Evolutionary conservation across 1,284 basidiomycete genomes (phyloP), one percentile per base, ranked within the genome.

Genomic region (Pterula multifida): DNA sequence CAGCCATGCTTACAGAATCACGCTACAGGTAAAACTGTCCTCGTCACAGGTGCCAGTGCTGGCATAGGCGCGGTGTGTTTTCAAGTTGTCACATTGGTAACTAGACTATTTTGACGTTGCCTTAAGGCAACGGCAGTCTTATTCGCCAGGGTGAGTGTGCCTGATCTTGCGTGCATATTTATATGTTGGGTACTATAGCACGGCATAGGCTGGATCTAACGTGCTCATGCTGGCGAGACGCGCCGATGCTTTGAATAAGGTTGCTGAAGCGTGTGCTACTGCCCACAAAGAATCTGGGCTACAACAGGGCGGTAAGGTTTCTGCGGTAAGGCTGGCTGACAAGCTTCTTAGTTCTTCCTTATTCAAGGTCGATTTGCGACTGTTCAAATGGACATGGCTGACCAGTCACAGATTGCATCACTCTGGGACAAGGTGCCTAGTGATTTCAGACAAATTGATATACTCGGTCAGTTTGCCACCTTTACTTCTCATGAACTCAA

Each of bases 81-180:
- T 52, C 28, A 12, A 46, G 24, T 21, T 15, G n/a, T 24, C 35
- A 47, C 26, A 24, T 47, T 23, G 48, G 48, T 45, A 56, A 17
- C 15, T 45, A 47, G 9, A 6, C 39, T 6, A 42, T 6, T 4
- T 19, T 39, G 48, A 28, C 25, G 45, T 42, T 23, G 19, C 45
- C 28, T 17, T 28, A 61, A 89, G 81, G 88, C 88, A 1, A 86
- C 90, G 4, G 90, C 90, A 4, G 60, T 92, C 47, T 73, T 93
- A 44, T 92, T 92, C 55, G 89, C 90, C 26, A 88, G 81, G 71
- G 86, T 85, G 52, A n/a, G 3, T 49, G 54, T 35, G n/a, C 49
- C 24, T 47, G 3, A 50, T 36, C 47, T 42, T 35, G 13, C 24
- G 28, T 12, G 21, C 21, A 49, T 26, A n/a, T 46, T n/a, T 12